Evolutionary conservation across 1,284 basidiomycete species (phyloP).

Genomic region (Leccinum pachyderme): DNA sequence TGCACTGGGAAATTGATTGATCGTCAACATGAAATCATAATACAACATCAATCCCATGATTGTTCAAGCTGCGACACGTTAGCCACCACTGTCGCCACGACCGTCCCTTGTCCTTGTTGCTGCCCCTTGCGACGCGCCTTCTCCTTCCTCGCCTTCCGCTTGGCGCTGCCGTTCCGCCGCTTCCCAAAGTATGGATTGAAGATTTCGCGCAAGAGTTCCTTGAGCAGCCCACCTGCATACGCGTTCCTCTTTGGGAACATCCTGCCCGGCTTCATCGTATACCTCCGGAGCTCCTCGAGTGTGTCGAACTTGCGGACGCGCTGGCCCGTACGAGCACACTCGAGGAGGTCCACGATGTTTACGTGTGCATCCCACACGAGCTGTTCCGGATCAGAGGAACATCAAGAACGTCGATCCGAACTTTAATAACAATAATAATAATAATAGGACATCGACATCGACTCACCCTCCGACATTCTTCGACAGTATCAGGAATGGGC

Average conservation of each 20-base stretch:
- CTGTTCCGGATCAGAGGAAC: slow-evolving; percentile 1
- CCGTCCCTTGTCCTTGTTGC: background rate
- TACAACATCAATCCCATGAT: background rate
- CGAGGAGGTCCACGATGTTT: slow-evolving; percentile 17
- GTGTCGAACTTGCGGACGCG: slow-evolving; percentile 6
- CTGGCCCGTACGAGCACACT: slow-evolving; percentile 7
- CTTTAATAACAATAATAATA: background rate
- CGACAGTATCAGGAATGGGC: slow-evolving; percentile 8
- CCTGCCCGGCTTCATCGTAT: slow-evolving; percentile 1
- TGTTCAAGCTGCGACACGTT: background rate
- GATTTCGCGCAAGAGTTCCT: slow-evolving; percentile 16
- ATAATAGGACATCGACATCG: background rate
- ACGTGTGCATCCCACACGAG: slow-evolving; percentile 18
- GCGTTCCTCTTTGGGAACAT: slow-evolving; percentile 12
- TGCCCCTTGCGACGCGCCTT: background rate
- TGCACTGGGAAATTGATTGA: background rate
- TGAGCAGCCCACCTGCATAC: slow-evolving; percentile 13
- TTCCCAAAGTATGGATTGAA: slow-evolving; percentile 9
- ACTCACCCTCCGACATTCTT: slow-evolving; percentile 11
- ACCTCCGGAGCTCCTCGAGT: slow-evolving; percentile 11
- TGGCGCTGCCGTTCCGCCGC: slow-evolving; percentile 17
- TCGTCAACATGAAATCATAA: background rate
- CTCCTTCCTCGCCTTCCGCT: slow-evolving; percentile 16
- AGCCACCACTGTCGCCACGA: background rate
- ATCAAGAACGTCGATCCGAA: background rate